Percentiles rank a stretch among this genome's conserved stretches.
Evolutionary conservation across 208 protist species (phyloP).

Genomic region (Trypanosomatidae sp.): DNA sequence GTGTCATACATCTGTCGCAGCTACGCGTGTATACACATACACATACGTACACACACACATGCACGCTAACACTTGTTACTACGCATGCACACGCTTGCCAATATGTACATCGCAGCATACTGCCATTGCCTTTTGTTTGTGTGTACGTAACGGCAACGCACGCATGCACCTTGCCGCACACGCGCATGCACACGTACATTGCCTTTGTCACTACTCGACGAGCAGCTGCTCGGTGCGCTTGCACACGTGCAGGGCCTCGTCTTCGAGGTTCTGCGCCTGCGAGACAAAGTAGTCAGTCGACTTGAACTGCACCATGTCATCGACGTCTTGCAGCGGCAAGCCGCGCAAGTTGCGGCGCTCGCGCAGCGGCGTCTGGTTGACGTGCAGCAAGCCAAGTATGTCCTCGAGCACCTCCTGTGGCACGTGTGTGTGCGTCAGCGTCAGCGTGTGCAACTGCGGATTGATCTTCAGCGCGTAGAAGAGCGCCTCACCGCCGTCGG

Average conservation of each 20-base stretch:
- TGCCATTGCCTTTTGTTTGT: no score
- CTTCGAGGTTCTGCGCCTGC: constrained; percentile 25
- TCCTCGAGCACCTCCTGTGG: constrained; percentile 51
- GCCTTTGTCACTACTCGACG: constrained; percentile 13
- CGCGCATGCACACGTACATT: no score
- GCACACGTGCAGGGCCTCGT: constrained; percentile 33
- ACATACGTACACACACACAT: no score
- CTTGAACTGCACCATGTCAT: constrained; percentile 47
- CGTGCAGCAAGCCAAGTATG: constrained; percentile 59
- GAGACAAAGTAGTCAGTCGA: constrained; percentile 59
- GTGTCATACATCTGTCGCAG: neutral
- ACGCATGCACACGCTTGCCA: no score
- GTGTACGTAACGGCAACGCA: no score
- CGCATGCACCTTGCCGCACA: neutral
- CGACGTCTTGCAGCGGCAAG: constrained; percentile 24
- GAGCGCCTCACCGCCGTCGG: constrained; percentile 49
- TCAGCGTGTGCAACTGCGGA: constrained; percentile 48
- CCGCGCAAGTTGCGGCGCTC: constrained; percentile 38
- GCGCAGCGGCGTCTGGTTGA: constrained; percentile 53
- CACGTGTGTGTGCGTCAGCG: constrained; percentile 35
- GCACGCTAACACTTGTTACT: no score
- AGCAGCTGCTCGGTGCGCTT: constrained; percentile 10
- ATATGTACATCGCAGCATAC: no score
- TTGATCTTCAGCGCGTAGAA: constrained; percentile 70
- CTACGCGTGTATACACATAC: no score